Percentiles rank a stretch among this genome's conserved stretches.
These are phyloP conservation scores for Hordeum vulgare DNA, from an alignment of 176 grass and related monocot genomes.

Conservation along the genomic window DNA sequence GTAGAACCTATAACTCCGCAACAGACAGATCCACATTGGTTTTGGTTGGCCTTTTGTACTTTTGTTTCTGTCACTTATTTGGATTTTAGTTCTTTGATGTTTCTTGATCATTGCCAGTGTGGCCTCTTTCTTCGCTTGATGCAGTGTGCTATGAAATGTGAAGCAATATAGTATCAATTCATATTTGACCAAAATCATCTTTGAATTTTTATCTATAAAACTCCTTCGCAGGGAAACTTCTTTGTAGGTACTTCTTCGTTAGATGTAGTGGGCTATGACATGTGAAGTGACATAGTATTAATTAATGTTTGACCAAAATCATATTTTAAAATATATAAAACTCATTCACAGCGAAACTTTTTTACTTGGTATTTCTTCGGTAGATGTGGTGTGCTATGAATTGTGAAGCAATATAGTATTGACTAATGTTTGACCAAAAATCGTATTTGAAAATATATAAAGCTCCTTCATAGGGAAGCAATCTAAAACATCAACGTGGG, in stretches of 20 bases:
- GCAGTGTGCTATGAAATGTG: background rate
- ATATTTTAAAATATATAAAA: background rate
- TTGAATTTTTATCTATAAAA: background rate
- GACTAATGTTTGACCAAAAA: background rate
- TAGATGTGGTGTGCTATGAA: background rate
- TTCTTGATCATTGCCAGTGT: constrained; percentile 12
- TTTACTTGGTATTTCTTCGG: background rate
- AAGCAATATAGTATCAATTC: background rate
- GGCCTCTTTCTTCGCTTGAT: background rate
- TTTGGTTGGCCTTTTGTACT: constrained; percentile 45
- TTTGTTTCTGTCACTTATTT: constrained; percentile 40
- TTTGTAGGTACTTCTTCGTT: background rate
- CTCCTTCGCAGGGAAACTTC: too few species aligned
- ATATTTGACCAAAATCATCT: background rate
- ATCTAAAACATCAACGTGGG: background rate
- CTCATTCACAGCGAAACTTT: background rate
- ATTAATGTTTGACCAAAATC: background rate
- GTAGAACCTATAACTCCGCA: constrained; percentile 18
- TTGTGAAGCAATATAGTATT: background rate
- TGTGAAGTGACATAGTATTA: background rate
- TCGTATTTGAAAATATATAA: background rate
- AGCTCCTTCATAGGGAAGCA: background rate
- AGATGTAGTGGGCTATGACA: background rate
- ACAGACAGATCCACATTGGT: constrained; percentile 40
- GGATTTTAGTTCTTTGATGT: constrained; percentile 29